These are phyloP conservation scores for Leccinum ambiguum DNA, from an alignment of 1,284 basidiomycete species.

Conservation along the genomic window DNA sequence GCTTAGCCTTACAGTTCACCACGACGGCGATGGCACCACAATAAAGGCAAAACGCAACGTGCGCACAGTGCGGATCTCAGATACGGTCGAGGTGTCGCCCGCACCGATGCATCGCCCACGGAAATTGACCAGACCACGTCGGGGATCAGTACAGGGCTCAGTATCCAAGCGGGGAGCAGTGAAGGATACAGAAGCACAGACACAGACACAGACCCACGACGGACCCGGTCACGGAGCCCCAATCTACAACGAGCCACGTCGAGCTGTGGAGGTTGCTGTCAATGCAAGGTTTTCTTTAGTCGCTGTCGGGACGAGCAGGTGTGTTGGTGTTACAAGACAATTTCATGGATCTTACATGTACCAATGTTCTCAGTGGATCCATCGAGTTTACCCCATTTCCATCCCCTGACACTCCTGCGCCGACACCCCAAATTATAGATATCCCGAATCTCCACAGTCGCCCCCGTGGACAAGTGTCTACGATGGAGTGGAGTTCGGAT, in stretches of 20 bases:
- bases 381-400: constrained; percentile 66
- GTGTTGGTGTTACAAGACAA: constrained; percentile 11
- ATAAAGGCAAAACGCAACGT: constrained; percentile 23
- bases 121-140: constrained; percentile 28
- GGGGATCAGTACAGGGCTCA: neutral
- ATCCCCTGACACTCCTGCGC: constrained; percentile 51
- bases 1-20: constrained; percentile 17
- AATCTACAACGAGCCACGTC: constrained; percentile 62
- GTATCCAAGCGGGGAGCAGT: neutral
- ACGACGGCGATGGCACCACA: neutral
- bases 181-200: constrained; percentile 6
- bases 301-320: constrained; percentile 80
- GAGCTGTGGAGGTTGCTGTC: constrained; percentile 65
- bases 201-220: constrained; percentile 25
- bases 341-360: constrained; percentile 1
- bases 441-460: constrained; percentile 57
- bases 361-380: constrained; percentile 45
- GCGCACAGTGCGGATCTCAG: constrained; percentile 28
- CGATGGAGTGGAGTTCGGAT: constrained; percentile 91
- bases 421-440: constrained; percentile 54
- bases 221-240: constrained; percentile 32
- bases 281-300: constrained; percentile 86
- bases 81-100: constrained; percentile 25
- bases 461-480: constrained; percentile 69
- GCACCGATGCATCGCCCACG: constrained; percentile 19